Evolutionary conservation across 2,329 filamentous ascomycete species (phyloP), one percentile per base, ranked within the genome.

Genomic region (Pestalotiopsis sp.): DNA sequence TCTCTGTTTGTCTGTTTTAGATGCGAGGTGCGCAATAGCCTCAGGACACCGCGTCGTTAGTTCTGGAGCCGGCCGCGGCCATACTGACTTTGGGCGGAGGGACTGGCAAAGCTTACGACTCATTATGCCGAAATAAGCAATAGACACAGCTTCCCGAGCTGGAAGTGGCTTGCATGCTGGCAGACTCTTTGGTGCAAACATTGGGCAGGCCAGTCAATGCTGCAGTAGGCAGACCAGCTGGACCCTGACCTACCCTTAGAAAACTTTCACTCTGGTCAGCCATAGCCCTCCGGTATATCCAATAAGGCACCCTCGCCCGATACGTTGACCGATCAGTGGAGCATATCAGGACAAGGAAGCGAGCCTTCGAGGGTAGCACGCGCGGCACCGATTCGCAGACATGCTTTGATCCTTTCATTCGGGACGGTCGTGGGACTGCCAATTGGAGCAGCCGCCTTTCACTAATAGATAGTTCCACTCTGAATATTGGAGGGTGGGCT

Each of bases 381-480:
- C 61, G 61, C 39, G 38, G 38, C 38, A 25, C 61, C 61, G 61
- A 64, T 64, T 64, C 61, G 61, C 25, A 64, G 41, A 64, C 41
- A 57, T 23, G 39, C 63, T n/a, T 36, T 59, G 59, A 39, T 36
- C 14, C 31, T 61, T 38, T 61, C n/a, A 61, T 61, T 61, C 59
- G 36, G 27, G 59, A 39, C 31, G 20, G n/a, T 61, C 27, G 36
- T 17, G 20, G 27, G 20, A 39, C 17, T 58, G 39, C 63, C 49
- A 27, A 66, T 66, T 66, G 49, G 49, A 66, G 14, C 63, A 57
- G 45, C 63, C 63, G 23, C 5, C 31, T 17, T 66, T 66, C 41
- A 66, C 63, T 58, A 57, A 45, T 27, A 31, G 52, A 23, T n/a
- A 66, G 63, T 66, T 58, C 63, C 63, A 66, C 63, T 66, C 7